Evolutionary conservation across 169 alveolate species (phyloP), one percentile per base, ranked within the genome.

Genomic region (Perkinsus marinus): DNA sequence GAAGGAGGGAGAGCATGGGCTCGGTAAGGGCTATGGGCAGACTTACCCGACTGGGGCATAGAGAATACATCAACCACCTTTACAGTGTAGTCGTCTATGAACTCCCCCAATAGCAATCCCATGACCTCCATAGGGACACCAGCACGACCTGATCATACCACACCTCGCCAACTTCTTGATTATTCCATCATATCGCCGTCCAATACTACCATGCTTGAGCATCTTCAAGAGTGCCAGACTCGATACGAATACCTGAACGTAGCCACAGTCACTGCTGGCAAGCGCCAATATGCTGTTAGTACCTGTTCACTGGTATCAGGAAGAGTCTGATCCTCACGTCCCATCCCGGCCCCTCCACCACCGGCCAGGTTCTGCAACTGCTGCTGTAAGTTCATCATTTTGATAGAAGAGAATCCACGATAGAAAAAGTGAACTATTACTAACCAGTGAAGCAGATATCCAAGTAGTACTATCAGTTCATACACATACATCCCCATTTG

Each of bases 71-170:
- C 99, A 68, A 98, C 99, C n/a, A 98, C 99, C 90, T 98, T 96
- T 90, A 99, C 99, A n/a, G 99, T 98, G 94, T 99, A 99, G 93
- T 98, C 99, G 95, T 99, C 99, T 22, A 98, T 97, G 94, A 98
- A 97, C 93, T 98, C 99, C 19, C 99, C 99, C 43, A 99, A 96
- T 98, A 99, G 97, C 39, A 99, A 96, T 43, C 99, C 99, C 99
- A 99, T 98, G 26, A 98, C 99, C 95, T 99, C 99, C 98, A 99
- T 98, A 19, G 99, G 99, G 16, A 99, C 99, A 43, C 99, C 99
- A 3, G 99, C 79, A 57, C 79, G 79, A 57, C 99, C 97, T 97
- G 90, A 39, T 94, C 92, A 68, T 46, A 6, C 89, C 43, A 43
- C 68, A 22, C 90, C 43, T 68, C 26, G 30, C 2, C 39, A 30